phyloP scores from a whole-genome alignment of 345 rosid species.

The Aquilaria sinensis region DNA sequence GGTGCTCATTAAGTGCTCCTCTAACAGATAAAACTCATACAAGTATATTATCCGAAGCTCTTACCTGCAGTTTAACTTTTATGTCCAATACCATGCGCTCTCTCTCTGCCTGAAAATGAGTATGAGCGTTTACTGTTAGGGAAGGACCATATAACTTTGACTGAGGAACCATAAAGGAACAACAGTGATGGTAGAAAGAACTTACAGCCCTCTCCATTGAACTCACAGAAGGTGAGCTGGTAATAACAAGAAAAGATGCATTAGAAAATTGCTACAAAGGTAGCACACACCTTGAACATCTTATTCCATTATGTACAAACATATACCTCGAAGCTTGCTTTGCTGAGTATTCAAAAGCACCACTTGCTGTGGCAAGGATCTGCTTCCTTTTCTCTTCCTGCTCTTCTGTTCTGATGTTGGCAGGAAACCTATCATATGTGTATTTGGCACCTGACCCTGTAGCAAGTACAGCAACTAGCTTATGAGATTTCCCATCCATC shows the following conservation, averaged over 20 bases:
- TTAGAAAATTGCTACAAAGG: slow-evolving; percentile 6
- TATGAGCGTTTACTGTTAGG: background rate
- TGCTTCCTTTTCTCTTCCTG: slow-evolving; percentile 94
- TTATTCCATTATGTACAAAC: slow-evolving; percentile 11
- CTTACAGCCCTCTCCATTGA: slow-evolving; percentile 98
- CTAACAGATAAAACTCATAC: no score
- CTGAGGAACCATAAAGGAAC: slow-evolving; percentile 7
- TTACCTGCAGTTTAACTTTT: slow-evolving; percentile 93
- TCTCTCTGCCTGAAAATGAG: slow-evolving; percentile 72
- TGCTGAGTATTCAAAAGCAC: slow-evolving; percentile 78
- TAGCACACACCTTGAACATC: slow-evolving; percentile 11
- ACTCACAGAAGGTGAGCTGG: slow-evolving; percentile 79
- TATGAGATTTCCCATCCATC: background rate
- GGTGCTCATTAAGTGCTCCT: no score
- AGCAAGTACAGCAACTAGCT: slow-evolving; percentile 21
- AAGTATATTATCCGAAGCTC: background rate
- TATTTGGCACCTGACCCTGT: slow-evolving; percentile 81
- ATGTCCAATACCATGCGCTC: slow-evolving; percentile 99
- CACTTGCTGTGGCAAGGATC: slow-evolving; percentile 83
- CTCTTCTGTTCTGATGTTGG: slow-evolving; percentile 80
- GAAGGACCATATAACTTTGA: slow-evolving; percentile 12
- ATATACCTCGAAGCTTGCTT: slow-evolving; percentile 69
- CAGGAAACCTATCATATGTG: slow-evolving; percentile 95
- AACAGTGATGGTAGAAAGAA: slow-evolving; percentile 26
- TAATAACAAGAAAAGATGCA: slow-evolving; percentile 12